Evolutionary conservation across 805 yeast genomes (phyloP).

Genomic region (Lipomyces sp.): DNA sequence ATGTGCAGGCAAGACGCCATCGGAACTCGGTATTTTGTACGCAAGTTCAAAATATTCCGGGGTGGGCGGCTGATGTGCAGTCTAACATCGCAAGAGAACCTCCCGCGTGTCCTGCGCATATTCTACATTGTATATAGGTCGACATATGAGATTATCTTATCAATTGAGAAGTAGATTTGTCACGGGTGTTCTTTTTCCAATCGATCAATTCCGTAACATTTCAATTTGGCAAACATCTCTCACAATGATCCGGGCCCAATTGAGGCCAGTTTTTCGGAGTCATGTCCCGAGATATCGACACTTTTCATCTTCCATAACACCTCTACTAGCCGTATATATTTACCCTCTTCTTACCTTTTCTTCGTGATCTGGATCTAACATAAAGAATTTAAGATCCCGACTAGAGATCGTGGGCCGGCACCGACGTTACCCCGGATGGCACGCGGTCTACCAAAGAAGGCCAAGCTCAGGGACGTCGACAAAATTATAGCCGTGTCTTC

Average conservation of each 20-base stretch:
- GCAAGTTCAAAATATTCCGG: no score
- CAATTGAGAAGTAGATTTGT: neutral
- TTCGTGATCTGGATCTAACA: neutral
- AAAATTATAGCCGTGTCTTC: conserved; percentile 70
- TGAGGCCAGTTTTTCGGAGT: neutral
- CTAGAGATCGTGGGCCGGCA: conserved; percentile 25
- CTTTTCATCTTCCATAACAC: neutral
- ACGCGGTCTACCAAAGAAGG: conserved; percentile 61
- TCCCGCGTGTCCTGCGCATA: no score
- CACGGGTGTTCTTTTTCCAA: neutral
- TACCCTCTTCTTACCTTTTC: neutral
- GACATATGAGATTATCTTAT: neutral
- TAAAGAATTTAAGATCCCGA: conserved; percentile 2
- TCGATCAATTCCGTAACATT: neutral
- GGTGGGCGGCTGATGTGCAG: no score
- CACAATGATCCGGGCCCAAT: neutral
- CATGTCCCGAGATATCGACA: neutral
- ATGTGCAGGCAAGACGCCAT: no score
- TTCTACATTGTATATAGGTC: neutral
- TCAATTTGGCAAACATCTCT: neutral
- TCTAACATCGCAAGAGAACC: no score
- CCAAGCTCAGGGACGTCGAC: conserved; percentile 62
- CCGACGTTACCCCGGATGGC: conserved; percentile 52
- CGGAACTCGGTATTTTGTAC: no score
- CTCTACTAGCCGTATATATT: neutral